A percentile compares a stretch with the other conserved stretches of the same genome.
These are phyloP conservation scores for Marasmius sp. DNA, from an alignment of 1,284 basidiomycete species.

Conservation along the genomic window DNA sequence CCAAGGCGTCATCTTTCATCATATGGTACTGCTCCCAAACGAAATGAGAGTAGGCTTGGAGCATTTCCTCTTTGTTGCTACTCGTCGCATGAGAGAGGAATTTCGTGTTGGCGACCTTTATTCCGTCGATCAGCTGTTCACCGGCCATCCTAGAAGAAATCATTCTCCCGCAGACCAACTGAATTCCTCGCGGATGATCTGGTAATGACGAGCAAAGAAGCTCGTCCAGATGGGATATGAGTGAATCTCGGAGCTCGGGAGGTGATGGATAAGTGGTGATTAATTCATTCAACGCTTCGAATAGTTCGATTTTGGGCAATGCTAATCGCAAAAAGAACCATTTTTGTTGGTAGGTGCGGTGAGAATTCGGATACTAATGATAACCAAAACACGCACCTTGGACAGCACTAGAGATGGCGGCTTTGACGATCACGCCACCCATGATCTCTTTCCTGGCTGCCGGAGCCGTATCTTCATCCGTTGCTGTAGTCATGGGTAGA, in stretches of 20 bases:
- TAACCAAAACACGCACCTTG: conserved; percentile 48
- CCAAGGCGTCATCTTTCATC: conserved; percentile 53
- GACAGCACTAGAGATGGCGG: conserved; percentile 63
- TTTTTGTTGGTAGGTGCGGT: neutral
- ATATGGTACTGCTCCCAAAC: conserved; percentile 53
- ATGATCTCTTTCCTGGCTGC: conserved; percentile 59
- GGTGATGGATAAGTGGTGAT: conserved; percentile 58
- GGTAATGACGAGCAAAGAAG: conserved; percentile 46
- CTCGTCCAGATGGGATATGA: conserved; percentile 58
- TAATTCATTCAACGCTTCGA: conserved; percentile 52
- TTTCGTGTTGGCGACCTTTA: conserved; percentile 59
- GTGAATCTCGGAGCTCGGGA: conserved; percentile 38
- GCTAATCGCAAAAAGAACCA: conserved; percentile 41
- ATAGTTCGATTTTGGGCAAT: conserved; percentile 57
- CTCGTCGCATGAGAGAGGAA: conserved; percentile 32
- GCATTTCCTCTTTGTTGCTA: conserved; percentile 33
- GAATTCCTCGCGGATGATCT: conserved; percentile 49
- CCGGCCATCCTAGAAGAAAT: conserved; percentile 41
- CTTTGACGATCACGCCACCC: conserved; percentile 70
- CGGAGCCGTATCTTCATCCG: conserved; percentile 23
- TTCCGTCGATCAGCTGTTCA: conserved; percentile 52
- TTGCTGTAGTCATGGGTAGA: conserved; percentile 11
- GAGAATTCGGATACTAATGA: neutral
- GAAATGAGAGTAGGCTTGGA: conserved; percentile 55
- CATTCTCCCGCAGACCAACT: conserved; percentile 49